Percentiles rank a stretch among this genome's conserved stretches.
Evolutionary conservation across 2,329 filamentous ascomycete species (phyloP).

Genomic region (Nemania diffusa): DNA sequence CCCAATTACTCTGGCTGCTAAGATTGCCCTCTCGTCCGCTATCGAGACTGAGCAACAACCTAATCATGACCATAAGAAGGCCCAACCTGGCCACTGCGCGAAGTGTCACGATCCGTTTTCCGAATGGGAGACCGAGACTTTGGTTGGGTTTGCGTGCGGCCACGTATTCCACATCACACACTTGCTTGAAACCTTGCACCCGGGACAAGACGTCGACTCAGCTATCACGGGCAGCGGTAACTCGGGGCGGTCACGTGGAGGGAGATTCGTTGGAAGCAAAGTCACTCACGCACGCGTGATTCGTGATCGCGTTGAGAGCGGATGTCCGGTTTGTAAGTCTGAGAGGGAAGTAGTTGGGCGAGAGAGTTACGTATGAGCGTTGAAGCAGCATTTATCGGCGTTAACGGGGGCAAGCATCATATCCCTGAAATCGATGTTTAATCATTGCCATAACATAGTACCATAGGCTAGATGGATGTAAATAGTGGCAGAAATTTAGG

Average conservation of each 20-base stretch:
- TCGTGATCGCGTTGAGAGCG: constrained; percentile 73
- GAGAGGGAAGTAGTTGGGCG: constrained; percentile 46
- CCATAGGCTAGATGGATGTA: background rate
- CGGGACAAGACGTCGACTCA: constrained; percentile 57
- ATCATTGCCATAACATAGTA: constrained; percentile 1
- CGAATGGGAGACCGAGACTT: constrained; percentile 73
- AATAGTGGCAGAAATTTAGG: background rate
- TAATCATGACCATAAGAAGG: constrained; percentile 48
- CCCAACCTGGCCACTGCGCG: constrained; percentile 67
- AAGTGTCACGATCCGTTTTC: constrained; percentile 66
- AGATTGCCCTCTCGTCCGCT: background rate
- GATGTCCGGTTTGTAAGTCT: constrained; percentile 69
- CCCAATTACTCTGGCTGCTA: constrained; percentile 27
- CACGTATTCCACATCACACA: constrained; percentile 84
- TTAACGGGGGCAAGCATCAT: constrained; percentile 11
- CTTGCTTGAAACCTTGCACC: constrained; percentile 66
- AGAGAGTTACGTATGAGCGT: constrained; percentile 29
- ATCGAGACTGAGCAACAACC: constrained; percentile 44
- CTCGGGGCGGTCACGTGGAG: constrained; percentile 53
- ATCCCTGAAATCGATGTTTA: constrained; percentile 5
- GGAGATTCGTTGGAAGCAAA: constrained; percentile 81
- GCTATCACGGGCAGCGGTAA: constrained; percentile 19
- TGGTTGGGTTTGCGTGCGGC: constrained; percentile 84
- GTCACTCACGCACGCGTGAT: constrained; percentile 86
- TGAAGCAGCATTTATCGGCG: constrained; percentile 31